These are phyloP conservation scores for Scleroderma citrinum DNA, from an alignment of 768 basidiomycete species.

Conservation along the genomic window DNA sequence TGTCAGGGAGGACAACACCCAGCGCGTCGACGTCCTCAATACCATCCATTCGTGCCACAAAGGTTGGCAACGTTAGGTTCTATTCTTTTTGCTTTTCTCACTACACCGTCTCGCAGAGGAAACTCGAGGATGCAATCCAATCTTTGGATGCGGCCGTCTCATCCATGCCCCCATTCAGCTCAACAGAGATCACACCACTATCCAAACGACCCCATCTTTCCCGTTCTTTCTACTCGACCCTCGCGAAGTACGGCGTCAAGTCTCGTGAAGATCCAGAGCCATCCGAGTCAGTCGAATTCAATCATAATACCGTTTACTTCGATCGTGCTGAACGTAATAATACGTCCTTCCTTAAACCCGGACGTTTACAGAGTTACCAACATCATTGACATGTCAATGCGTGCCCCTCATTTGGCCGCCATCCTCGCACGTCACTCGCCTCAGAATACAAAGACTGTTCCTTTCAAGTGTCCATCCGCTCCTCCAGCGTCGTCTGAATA, in stretches of 20 bases:
- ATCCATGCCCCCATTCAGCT: slow-evolving; percentile 14
- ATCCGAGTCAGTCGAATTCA: slow-evolving; percentile 16
- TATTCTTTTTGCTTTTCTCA: neutral
- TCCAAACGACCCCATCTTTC: slow-evolving; percentile 50
- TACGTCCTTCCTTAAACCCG: slow-evolving; percentile 3
- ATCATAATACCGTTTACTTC: neutral
- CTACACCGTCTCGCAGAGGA: slow-evolving; percentile 44
- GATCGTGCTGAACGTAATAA: neutral
- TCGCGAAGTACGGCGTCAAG: slow-evolving; percentile 72
- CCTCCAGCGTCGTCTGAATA: slow-evolving; percentile 47
- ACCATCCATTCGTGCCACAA: neutral
- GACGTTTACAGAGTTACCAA: slow-evolving; percentile 4
- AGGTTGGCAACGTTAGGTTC: neutral
- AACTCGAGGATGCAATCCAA: slow-evolving; percentile 77
- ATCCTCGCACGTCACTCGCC: slow-evolving; percentile 53
- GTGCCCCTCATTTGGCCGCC: slow-evolving; percentile 63
- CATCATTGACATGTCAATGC: slow-evolving; percentile 40
- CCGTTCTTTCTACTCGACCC: slow-evolving; percentile 67
- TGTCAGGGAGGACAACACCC: neutral
- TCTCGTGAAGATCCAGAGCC: slow-evolving; percentile 37
- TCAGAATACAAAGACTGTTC: slow-evolving; percentile 40
- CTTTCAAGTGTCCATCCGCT: slow-evolving; percentile 37
- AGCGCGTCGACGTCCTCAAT: neutral
- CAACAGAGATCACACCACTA: slow-evolving; percentile 29
- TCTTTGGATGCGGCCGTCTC: slow-evolving; percentile 60